Evolutionary conservation across 495 filamentous ascomycete species (phyloP), one percentile per base, ranked within the genome.

Genomic region (Podospora appendiculata): DNA sequence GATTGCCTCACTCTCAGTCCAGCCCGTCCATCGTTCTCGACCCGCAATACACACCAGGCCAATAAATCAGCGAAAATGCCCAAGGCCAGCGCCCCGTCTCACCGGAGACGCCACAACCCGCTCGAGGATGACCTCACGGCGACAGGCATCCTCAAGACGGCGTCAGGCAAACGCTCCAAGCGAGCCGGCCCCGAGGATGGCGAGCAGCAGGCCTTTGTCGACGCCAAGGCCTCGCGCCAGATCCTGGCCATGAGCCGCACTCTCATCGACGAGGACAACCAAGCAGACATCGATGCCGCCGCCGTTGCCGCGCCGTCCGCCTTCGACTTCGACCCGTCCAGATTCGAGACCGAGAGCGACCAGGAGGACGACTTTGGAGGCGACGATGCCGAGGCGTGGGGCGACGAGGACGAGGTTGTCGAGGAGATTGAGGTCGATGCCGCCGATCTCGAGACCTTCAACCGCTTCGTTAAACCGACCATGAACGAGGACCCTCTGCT

Each of bases 161-260:
- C 80, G 54, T 48, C 62, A 61, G 64, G 76, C 66, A 63, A 74
- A 56, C 69, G 67, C 4, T 69, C 67, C 35, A 86, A 86, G 71
- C 76, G 80, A 54, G 82, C 77, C 44, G 68, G 70, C 38, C 70
- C 74, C 32, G 74, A 81, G 32, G 78, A 83, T 17, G 79, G 79
- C 44, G 79, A 85, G 58, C 79, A 84, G 58, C 80, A 87, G 45
- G 72, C 76, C 55, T 95, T 81, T 62, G 77, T 97, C 50, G 92
- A 96, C 66, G 84, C 90, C 44, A 89, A 87, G 61, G 79, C 89
- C 35, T 95, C 91, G 41, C 77, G 84, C 52, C 90, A 89, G 62
- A 96, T 97, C 65, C 66, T 97, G 53, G 82, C 84, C 53, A 87
- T 96, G 59, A 91, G 89, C 39, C 83, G 88, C 55, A 87, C 89